These are phyloP conservation scores for Pichia sporocuriosa DNA, from an alignment of 805 yeast genomes.

Conservation along the genomic window DNA sequence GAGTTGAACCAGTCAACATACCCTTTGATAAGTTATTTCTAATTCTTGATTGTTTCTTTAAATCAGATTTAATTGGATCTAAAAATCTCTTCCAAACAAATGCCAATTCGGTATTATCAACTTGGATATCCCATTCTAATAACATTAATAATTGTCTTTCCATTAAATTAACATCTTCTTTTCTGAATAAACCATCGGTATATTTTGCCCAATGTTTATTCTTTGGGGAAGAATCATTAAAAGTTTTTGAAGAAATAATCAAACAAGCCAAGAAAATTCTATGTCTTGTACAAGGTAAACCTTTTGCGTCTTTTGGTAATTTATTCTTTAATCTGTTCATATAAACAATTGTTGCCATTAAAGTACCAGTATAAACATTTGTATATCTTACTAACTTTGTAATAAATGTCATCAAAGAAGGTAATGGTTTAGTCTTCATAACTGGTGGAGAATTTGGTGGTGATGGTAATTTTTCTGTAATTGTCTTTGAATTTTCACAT, in stretches of 20 bases:
- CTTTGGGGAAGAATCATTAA: slow-evolving; percentile 73
- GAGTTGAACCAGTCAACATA: slow-evolving; percentile 26
- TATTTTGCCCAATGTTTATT: slow-evolving; percentile 75
- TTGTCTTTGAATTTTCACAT: slow-evolving; percentile 38
- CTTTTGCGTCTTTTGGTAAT: slow-evolving; percentile 66
- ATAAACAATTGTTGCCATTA: slow-evolving; percentile 66
- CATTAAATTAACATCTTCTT: slow-evolving; percentile 70
- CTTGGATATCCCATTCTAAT: slow-evolving; percentile 62
- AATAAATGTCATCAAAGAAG: slow-evolving; percentile 70
- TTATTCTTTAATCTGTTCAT: slow-evolving; percentile 53
- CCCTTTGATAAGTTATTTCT: slow-evolving; percentile 26
- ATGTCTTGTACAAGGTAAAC: slow-evolving; percentile 74
- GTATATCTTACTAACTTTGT: slow-evolving; percentile 66
- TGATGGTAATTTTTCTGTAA: slow-evolving; percentile 30
- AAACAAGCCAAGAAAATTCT: slow-evolving; percentile 69
- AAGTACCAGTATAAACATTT: slow-evolving; percentile 74
- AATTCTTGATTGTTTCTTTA: slow-evolving; percentile 27
- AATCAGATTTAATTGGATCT: slow-evolving; percentile 41
- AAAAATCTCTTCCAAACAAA: slow-evolving; percentile 38
- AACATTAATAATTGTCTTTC: slow-evolving; percentile 67
- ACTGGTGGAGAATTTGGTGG: slow-evolving; percentile 28
- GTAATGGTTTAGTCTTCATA: slow-evolving; percentile 39
- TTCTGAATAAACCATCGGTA: slow-evolving; percentile 64
- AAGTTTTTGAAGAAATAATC: slow-evolving; percentile 65
- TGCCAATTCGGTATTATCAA: slow-evolving; percentile 39